Percentiles rank a stretch among this genome's conserved stretches.
Conservation (phyloP, 2,329 filamentous ascomycete genomes). For the Aspergillus felis region DNA sequence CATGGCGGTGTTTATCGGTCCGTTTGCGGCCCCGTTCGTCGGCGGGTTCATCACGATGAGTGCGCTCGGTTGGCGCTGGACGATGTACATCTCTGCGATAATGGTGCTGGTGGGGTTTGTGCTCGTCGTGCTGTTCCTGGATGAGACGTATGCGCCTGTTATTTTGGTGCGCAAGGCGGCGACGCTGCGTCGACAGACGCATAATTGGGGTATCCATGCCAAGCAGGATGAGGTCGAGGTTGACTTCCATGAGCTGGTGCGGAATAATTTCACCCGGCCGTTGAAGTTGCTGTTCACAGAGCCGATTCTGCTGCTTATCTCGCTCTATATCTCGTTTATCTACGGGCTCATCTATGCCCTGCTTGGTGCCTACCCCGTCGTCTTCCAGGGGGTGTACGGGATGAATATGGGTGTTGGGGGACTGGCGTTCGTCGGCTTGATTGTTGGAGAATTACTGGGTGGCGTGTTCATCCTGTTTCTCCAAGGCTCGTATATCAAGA, state of each 20-base stretch:
- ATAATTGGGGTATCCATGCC: constrained; percentile 59
- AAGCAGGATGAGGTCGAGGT: constrained; percentile 52
- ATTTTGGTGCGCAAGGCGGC: constrained; percentile 39
- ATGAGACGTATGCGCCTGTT: constrained; percentile 53
- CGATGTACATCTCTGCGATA: constrained; percentile 49
- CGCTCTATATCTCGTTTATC: constrained; percentile 32
- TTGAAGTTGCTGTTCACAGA: constrained; percentile 39
- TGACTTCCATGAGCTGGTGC: constrained; percentile 46
- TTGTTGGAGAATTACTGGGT: constrained; percentile 28
- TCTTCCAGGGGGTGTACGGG: constrained; percentile 28
- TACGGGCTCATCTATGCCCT: constrained; percentile 33
- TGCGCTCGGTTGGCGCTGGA: constrained; percentile 50
- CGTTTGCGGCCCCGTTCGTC: constrained; percentile 48
- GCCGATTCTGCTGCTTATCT: constrained; percentile 35
- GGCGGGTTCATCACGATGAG: constrained; percentile 51
- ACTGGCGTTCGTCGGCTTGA: constrained; percentile 29
- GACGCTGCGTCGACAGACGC: constrained; percentile 50
- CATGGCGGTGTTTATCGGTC: constrained; percentile 49
- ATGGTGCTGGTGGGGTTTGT: constrained; percentile 50
- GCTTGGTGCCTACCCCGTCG: constrained; percentile 28
- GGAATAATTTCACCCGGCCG: constrained; percentile 47
- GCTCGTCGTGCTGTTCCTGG: constrained; percentile 40
- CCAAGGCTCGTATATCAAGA: constrained; percentile 26
- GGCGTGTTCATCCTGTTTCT: constrained; percentile 28
- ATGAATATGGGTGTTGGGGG: constrained; percentile 30